Base-by-base conservation (phyloP, 257 asterid genomes). In the Przewalskia tangutica region DNA sequence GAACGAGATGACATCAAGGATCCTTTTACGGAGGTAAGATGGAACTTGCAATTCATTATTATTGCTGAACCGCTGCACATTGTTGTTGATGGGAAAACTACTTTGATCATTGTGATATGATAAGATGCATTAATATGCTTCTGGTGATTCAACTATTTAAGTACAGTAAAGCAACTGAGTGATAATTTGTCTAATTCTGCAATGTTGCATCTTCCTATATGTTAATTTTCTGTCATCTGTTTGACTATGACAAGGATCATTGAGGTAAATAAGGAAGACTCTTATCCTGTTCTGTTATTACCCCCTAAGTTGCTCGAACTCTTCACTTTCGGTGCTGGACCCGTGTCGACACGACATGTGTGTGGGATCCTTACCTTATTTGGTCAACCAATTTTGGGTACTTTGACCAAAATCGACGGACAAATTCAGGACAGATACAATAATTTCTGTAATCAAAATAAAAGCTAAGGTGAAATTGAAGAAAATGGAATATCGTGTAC, bases 1-100 rank as follows among this genome's bases (percentile, higher is more conserved):
- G 99, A 96, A 86, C 92, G 94, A 83, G 99, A 96, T 86, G 97
- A 96, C 85, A 84, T 96, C 84, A 91, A 90, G 88, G 97, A 94
- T 32, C 99, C 99, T 81, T 96, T 96, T 86, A 93, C 97, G 0
- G 98, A 96, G 99, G 99, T 96, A 93, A 80, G 70, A 53, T 81
- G 58, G 58, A 79, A 38, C 32, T 44, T 75, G 5, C 67, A 3
- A 17, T 77, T 64, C n/a, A 36, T 83, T 67, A n/a, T 32, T 82
- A 8, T 53, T 59, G 9, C 27, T 42, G 50, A 56, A 7, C 48
- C 51, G 3, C 50, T 23, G 20, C 13, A 6, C 70, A 42, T 32
- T 50, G 12, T 50, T 10, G 14, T 75, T 75, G 4, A 75, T 50
- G 79, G 79, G 60, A 4, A 23, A 11, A 73, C 44, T 73, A 23